Evolutionary conservation across 305 asterid genomes (phyloP).

Genomic region (Stenogyne calaminthoides): DNA sequence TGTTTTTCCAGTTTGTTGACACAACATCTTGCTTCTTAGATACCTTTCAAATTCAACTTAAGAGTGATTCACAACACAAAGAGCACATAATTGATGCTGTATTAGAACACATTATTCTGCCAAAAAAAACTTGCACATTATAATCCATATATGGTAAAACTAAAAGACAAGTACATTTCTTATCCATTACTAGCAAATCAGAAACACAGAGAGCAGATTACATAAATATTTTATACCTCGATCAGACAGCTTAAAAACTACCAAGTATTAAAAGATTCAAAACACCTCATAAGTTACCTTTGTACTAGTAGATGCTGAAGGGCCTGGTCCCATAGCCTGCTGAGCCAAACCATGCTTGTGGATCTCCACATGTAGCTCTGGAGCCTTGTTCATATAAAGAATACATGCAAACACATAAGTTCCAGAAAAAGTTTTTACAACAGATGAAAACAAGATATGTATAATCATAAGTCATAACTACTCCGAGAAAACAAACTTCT

Average conservation of each 20-base stretch:
- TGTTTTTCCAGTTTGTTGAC: background rate
- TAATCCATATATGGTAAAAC: background rate
- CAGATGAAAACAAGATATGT: background rate
- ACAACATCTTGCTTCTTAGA: background rate
- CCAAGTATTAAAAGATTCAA: background rate
- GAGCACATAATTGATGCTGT: too few relatives aligned
- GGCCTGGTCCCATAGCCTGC: constrained; percentile 68
- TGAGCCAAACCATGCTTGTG: constrained; percentile 72
- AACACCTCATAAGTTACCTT: constrained; percentile 48
- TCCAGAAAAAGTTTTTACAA: background rate
- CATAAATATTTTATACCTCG: background rate
- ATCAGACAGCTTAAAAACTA: background rate
- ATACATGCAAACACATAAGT: constrained; percentile 11
- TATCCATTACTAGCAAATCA: constrained; percentile 12
- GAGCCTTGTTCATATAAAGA: constrained; percentile 55
- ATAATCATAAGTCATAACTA: background rate
- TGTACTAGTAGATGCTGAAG: constrained; percentile 65
- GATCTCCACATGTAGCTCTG: constrained; percentile 79
- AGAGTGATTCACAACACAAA: background rate
- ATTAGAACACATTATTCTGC: background rate
- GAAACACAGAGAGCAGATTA: constrained; percentile 5
- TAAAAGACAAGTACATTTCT: background rate
- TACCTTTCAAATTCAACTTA: background rate
- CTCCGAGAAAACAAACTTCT: background rate
- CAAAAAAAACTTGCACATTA: background rate